Evolutionary conservation across 2,329 filamentous ascomycete genomes (phyloP).

Genomic region (Dactylellina leptospora): DNA sequence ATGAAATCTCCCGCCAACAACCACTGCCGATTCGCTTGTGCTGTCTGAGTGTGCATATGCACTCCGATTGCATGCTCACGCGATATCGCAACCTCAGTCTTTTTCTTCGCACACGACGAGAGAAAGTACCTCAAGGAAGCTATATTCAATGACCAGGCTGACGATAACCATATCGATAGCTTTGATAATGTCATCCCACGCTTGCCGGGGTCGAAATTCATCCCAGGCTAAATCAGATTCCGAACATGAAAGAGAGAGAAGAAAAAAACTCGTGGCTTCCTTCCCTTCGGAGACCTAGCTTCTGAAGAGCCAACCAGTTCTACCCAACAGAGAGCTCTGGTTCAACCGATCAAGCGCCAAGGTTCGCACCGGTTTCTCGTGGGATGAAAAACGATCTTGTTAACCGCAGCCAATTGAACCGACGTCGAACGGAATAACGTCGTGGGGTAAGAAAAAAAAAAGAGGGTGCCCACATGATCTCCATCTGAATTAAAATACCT

Average conservation of each 20-base stretch:
- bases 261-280: conserved; percentile 15
- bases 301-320: conserved; percentile 11
- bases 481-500: too few species aligned
- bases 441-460: not conserved
- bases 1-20: conserved; percentile 15
- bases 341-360: conserved; percentile 25
- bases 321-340: conserved; percentile 23
- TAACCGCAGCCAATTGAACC: too few species aligned
- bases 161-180: conserved; percentile 38
- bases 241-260: too few species aligned
- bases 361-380: not conserved
- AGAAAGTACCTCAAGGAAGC: not conserved
- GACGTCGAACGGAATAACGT: too few species aligned
- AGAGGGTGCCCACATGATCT: too few species aligned
- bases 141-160: not conserved
- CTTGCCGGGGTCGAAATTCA: conserved; percentile 8
- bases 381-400: not conserved
- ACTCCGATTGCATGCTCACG: conserved; percentile 47
- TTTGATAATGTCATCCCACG: conserved; percentile 49
- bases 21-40: conserved; percentile 47
- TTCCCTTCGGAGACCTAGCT: conserved; percentile 26
- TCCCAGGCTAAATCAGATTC: conserved; percentile 24
- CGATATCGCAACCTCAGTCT: conserved; percentile 35
- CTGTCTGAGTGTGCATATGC: conserved; percentile 20
- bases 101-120: not conserved